Conservation (phyloP, 2,329 filamentous ascomycete genomes). For the Claviceps pusilla region DNA sequence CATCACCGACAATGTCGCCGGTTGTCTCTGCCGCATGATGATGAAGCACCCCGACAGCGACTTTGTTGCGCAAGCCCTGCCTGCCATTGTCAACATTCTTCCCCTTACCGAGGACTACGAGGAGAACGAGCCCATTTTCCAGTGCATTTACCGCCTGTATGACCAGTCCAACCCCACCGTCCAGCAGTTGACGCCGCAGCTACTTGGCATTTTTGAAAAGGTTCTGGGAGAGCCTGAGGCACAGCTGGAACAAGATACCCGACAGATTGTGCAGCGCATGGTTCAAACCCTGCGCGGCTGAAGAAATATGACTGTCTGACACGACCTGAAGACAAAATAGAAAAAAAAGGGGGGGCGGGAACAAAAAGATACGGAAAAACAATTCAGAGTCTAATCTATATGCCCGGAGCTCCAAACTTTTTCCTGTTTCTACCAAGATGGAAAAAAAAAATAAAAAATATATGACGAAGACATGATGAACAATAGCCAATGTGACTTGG, state of each 20-base stretch:
- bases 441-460: not conserved
- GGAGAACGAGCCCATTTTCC: conserved; percentile 88
- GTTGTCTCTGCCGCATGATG: conserved; percentile 86
- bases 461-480: not conserved
- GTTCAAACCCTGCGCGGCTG: conserved; percentile 30
- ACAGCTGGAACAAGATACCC: conserved; percentile 59
- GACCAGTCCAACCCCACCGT: conserved; percentile 54
- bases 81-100: conserved; percentile 60
- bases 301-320: not conserved
- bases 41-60: conserved; percentile 71
- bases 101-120: conserved; percentile 88
- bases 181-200: conserved; percentile 51
- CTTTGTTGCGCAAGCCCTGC: conserved; percentile 68
- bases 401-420: not conserved
- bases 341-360: not conserved
- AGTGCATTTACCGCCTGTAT: conserved; percentile 79
- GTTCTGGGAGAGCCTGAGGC: conserved; percentile 58
- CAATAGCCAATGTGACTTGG: not conserved
- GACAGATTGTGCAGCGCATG: conserved; percentile 48
- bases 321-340: not conserved
- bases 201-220: conserved; percentile 57
- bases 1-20: conserved; percentile 82
- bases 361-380: not conserved
- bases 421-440: not conserved
- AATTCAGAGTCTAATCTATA: not conserved